A percentile compares a stretch with the other conserved stretches of the same genome.
Conservation (phyloP, 2,329 filamentous ascomycete genomes). For the Ophiostoma piceae region DNA sequence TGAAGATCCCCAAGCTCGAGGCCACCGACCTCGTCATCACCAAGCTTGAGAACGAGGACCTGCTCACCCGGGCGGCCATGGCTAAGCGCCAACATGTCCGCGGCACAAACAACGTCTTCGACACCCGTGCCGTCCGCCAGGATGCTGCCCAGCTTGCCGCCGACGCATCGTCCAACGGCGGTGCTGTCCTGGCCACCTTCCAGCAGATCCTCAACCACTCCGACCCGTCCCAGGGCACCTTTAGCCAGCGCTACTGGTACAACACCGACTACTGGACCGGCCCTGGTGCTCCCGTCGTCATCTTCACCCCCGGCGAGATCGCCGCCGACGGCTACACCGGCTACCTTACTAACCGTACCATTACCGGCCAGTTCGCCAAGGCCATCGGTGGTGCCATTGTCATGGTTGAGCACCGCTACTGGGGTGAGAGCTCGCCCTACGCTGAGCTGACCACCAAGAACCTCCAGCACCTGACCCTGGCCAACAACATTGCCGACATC, state of each 20-base stretch:
- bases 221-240: constrained; percentile 39
- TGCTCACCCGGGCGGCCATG: not conserved
- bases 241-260: constrained; percentile 41
- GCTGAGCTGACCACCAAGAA: constrained; percentile 36
- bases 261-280: constrained; percentile 40
- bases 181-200: constrained; percentile 29
- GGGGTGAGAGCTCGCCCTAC: constrained; percentile 39
- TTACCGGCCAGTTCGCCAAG: constrained; percentile 39
- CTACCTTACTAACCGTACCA: constrained; percentile 45
- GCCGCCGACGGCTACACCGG: constrained; percentile 36
- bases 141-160: not conserved
- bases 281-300: constrained; percentile 38
- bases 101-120: constrained; percentile 22
- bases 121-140: not conserved
- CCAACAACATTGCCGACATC: constrained; percentile 40
- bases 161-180: not conserved
- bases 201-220: constrained; percentile 41
- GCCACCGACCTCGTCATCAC: not conserved
- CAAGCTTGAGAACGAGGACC: not conserved
- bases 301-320: constrained; percentile 40
- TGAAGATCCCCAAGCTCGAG: constrained; percentile 19
- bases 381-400: constrained; percentile 39
- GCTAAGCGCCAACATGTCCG: constrained; percentile 4
- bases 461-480: constrained; percentile 39
- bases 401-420: constrained; percentile 42